Evolutionary conservation across 2,329 filamentous ascomycete genomes (phyloP), one percentile per base, ranked within the genome.

Genomic region (Fusarium sublunatum): DNA sequence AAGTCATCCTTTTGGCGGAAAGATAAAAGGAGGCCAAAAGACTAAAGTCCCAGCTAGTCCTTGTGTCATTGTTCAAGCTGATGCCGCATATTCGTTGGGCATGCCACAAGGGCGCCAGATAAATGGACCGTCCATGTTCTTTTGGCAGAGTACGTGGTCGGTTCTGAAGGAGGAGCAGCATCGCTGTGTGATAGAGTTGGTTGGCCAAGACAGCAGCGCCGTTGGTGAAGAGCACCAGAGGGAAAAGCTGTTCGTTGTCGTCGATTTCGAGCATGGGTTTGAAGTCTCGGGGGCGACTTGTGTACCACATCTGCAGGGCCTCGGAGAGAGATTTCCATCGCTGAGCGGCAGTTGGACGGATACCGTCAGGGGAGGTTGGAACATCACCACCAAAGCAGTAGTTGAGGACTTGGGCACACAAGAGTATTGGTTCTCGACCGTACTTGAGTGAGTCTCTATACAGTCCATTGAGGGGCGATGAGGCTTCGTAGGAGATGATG

Each of bases 121-220:
- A 50, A 51, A 56, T 73, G 44, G 65, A 76, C 62, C 57, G 70
- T 7, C 73, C 70, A 22, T 71, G 70, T 11, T 71, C 65, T 2
- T 73, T 67, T 7, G 70, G 72, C 5, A 78, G 69, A 3, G 78
- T 81, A 5, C 79, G 77, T 15, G 84, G 83, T 56, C 80, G 81
- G 64, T 81, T 78, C 53, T 81, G 81, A 15, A 86, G 76, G 52
- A 86, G 71, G 0, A 85, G 68, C 7, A 85, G 69, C 75, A 83
- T 83, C 3, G 83, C 82, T 1, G 83, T 83, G 61, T 86, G 84
- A 64, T 85, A 86, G 3, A 86, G 73, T 63, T 86, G 83, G 58
- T 85, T 86, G 3, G 81, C 83, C 0, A 84, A 69, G 15, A 85
- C 69, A 0, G 79, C 72, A 11, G 75, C 75, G 22, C 71, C 74